These are phyloP conservation scores for Trichoderma gracile DNA, from an alignment of 2,329 filamentous ascomycete species.

Conservation along the genomic window DNA sequence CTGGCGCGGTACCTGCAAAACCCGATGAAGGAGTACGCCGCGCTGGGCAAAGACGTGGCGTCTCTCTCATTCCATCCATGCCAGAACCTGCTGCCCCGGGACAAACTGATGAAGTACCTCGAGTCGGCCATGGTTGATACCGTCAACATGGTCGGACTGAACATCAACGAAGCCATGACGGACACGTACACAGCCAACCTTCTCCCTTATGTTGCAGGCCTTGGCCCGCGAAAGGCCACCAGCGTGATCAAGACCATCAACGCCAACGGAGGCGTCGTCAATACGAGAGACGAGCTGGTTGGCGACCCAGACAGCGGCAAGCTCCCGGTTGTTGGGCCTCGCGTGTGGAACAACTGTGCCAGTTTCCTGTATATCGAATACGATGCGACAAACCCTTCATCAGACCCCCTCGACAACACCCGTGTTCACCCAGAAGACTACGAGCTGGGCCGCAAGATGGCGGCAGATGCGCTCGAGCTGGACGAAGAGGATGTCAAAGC, in stretches of 20 bases:
- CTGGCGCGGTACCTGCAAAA: constrained; percentile 92
- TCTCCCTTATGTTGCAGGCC: constrained; percentile 84
- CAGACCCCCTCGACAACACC: constrained; percentile 94
- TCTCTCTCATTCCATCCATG: constrained; percentile 88
- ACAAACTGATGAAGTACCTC: constrained; percentile 81
- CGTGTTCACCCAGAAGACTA: constrained; percentile 98
- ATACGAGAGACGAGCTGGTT: constrained; percentile 81
- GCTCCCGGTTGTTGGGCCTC: constrained; percentile 77
- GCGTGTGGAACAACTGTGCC: constrained; percentile 95
- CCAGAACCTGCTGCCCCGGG: constrained; percentile 83
- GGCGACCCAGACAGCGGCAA: constrained; percentile 81
- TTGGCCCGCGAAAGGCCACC: constrained; percentile 89
- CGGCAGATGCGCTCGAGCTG: constrained; percentile 90
- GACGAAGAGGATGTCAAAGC: constrained; percentile 98
- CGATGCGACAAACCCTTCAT: constrained; percentile 75
- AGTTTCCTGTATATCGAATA: constrained; percentile 92
- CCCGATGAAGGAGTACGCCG: constrained; percentile 94
- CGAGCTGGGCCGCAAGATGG: constrained; percentile 97
- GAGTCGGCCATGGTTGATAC: constrained; percentile 99
- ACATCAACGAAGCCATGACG: constrained; percentile 86
- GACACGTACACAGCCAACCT: constrained; percentile 83
- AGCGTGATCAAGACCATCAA: constrained; percentile 77
- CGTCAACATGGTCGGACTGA: constrained; percentile 94
- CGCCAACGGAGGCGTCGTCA: constrained; percentile 82
- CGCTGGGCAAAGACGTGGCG: constrained; percentile 81